A percentile compares a stretch with the other conserved stretches of the same genome.
phyloP scores from a whole-genome alignment of 257 asterid species.

The Solanum pinnatisectum region DNA sequence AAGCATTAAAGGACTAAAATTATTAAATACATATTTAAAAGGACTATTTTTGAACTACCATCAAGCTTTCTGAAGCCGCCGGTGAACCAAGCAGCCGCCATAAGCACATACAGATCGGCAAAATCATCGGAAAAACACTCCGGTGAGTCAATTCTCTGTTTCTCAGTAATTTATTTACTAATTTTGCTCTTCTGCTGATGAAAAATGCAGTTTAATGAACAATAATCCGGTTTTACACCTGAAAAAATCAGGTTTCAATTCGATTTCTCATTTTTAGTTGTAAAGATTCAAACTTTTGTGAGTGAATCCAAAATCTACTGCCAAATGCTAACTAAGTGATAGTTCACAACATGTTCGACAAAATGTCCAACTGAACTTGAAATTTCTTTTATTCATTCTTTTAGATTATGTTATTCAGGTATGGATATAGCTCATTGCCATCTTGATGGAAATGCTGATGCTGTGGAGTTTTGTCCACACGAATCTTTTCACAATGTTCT shows the following conservation, averaged over 20 bases:
- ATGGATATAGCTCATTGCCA: constrained; percentile 64
- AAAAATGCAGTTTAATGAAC: not conserved
- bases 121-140: not conserved
- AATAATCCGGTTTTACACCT: not conserved
- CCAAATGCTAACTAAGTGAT: not conserved
- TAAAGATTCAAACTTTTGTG: not conserved
- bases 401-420: not conserved
- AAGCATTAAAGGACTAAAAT: not conserved
- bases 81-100: not conserved
- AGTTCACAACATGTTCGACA: not conserved
- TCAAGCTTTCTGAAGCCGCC: not conserved
- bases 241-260: not conserved
- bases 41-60: not conserved
- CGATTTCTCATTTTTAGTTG: not conserved
- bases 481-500: constrained; percentile 49
- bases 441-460: constrained; percentile 89
- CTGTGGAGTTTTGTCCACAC: constrained; percentile 88
- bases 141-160: not conserved
- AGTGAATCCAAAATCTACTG: not conserved
- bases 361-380: not conserved
- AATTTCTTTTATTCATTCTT: not conserved
- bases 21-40: no score
- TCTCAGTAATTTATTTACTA: not conserved
- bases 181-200: not conserved
- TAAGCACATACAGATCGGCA: not conserved